Evolutionary conservation across 805 yeast species (phyloP), one percentile per base, ranked within the genome.

Genomic region (Kregervanrija pseudodelftensis): DNA sequence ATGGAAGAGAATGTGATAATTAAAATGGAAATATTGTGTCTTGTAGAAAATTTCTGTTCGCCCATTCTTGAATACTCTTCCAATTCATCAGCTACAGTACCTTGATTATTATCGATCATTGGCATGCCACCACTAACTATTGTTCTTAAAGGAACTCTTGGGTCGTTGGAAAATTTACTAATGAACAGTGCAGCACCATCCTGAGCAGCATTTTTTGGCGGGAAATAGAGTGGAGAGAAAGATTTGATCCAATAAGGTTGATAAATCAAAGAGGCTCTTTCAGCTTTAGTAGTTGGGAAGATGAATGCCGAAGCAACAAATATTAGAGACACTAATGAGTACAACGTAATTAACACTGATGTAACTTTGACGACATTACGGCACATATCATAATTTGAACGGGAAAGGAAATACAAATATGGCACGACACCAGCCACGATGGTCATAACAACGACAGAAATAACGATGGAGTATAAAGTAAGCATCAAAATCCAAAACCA

Each of bases 191-290:
- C 30, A 41, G 51, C 55, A 33, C 63, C 65, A 11, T 47, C 47
- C 15, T 64, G 64, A 8, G 73, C 66, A 1, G 87, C 78, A 42
- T 70, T 70, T 46, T 70, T 72, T 49, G 70, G 68, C 11, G 80
- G 82, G 63, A 70, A 84, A 61, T 84, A 85, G 41, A 68, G 64
- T 13, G 80, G 72, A 17, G 65, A 56, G 52, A 83, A 82, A 5
- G 78, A 72, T 59, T 80, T 79, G 55, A 85, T 79, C 93, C 93
- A 85, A 74, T 82, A 80, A 33, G 95, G 87, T 58, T 79, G 85
- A 59, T 77, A 83, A 40, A 75, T 57, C 53, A 75, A 71, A 34
- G 80, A 68, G 36, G 65, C 59, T 49, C 70, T 72, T 48, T 77
- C 78, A 34, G 63, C 65, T 32, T 65, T 47, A 7, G 85, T 76